phyloP scores from a whole-genome alignment of 805 yeast genomes.

The Metschnikowia lochheadii region DNA sequence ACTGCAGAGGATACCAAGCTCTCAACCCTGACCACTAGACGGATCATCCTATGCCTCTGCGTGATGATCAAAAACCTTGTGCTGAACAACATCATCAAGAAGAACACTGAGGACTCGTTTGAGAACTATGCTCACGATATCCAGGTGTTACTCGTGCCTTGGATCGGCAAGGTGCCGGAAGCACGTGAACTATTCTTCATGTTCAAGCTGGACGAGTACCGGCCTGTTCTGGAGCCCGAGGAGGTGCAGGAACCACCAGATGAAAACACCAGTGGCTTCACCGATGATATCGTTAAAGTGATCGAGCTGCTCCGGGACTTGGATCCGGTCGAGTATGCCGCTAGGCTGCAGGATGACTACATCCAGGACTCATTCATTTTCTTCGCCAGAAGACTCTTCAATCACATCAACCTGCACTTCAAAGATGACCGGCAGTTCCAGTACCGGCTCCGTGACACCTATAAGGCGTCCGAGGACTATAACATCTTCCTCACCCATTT shows the following conservation, averaged over 20 bases:
- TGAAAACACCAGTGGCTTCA: neutral
- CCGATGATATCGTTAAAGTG: conserved; percentile 5
- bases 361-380: conserved; percentile 7
- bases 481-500: conserved; percentile 25
- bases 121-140: conserved; percentile 57
- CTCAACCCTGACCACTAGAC: conserved; percentile 13
- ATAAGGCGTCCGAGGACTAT: conserved; percentile 18
- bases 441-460: neutral
- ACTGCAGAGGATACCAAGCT: conserved; percentile 23
- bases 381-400: conserved; percentile 10
- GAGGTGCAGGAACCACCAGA: neutral
- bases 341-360: conserved; percentile 2
- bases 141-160: conserved; percentile 55
- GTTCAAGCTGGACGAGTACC: conserved; percentile 18
- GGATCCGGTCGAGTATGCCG: conserved; percentile 4
- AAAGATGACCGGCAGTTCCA: conserved; percentile 2
- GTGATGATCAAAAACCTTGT: conserved; percentile 56
- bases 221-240: conserved; percentile 1
- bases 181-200: conserved; percentile 56
- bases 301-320: conserved; percentile 7
- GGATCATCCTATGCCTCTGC: conserved; percentile 53
- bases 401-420: conserved; percentile 10
- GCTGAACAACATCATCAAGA: conserved; percentile 40
- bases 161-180: conserved; percentile 61
- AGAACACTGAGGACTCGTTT: conserved; percentile 25